These are phyloP conservation scores for Biscogniauxia marginata DNA, from an alignment of 2,329 filamentous ascomycete genomes.

Conservation along the genomic window DNA sequence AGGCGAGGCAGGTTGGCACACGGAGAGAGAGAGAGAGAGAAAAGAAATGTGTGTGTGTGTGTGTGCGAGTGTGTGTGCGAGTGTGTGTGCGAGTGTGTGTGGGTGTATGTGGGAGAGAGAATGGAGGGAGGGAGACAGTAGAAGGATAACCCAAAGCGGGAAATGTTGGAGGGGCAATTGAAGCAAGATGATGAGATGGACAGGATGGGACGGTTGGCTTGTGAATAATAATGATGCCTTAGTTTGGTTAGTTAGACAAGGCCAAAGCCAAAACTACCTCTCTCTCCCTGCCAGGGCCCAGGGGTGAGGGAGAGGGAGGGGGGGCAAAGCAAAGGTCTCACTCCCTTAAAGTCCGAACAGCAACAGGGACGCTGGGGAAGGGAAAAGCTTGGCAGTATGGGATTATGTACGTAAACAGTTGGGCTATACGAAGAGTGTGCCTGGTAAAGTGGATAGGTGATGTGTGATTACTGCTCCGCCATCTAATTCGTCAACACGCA, in stretches of 20 bases:
- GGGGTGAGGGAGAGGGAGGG: slow-evolving; percentile 9
- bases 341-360: neutral
- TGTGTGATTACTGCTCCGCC: slow-evolving; percentile 18
- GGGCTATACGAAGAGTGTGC: slow-evolving; percentile 25
- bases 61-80: neutral
- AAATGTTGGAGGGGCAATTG: slow-evolving; percentile 19
- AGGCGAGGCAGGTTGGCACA: neutral
- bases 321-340: slow-evolving; percentile 16
- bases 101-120: slow-evolving; percentile 3
- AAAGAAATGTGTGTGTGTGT: neutral
- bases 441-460: slow-evolving; percentile 27
- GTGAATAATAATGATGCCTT: slow-evolving; percentile 18
- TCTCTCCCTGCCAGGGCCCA: too few species aligned
- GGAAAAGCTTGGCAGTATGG: slow-evolving; percentile 18
- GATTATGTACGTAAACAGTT: slow-evolving; percentile 5
- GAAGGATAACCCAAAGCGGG: slow-evolving; percentile 9
- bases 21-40: neutral
- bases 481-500: slow-evolving; percentile 14
- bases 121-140: slow-evolving; percentile 10
- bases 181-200: slow-evolving; percentile 25
- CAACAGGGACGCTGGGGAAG: slow-evolving; percentile 10
- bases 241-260: neutral
- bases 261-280: too few species aligned
- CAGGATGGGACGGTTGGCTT: slow-evolving; percentile 18
- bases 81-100: neutral